phyloP scores from a whole-genome alignment of 2,329 filamentous ascomycete genomes.

The Helotiales sp. region DNA sequence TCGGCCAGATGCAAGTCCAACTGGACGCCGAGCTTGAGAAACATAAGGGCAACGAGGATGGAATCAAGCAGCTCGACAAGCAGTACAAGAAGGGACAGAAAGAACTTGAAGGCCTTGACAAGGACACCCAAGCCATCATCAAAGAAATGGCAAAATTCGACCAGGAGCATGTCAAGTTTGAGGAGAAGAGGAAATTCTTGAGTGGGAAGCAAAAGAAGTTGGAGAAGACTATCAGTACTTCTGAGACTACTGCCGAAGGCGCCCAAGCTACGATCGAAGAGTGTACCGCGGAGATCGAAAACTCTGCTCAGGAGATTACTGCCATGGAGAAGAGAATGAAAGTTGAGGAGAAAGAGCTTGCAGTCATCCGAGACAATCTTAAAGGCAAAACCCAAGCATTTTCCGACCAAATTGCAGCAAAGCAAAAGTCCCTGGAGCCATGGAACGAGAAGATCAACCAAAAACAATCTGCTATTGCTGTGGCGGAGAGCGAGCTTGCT shows the following conservation, averaged over 20 bases:
- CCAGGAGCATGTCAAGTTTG: slow-evolving; percentile 95
- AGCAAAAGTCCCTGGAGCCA: slow-evolving; percentile 93
- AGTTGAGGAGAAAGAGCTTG: slow-evolving; percentile 80
- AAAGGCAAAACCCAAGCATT: slow-evolving; percentile 96
- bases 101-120: slow-evolving; percentile 82
- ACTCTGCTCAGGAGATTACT: slow-evolving; percentile 73
- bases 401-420: slow-evolving; percentile 87
- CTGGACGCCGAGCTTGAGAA: slow-evolving; percentile 88
- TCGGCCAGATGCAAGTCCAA: slow-evolving; percentile 86
- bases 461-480: slow-evolving; percentile 91
- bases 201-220: slow-evolving; percentile 91
- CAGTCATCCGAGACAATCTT: slow-evolving; percentile 80
- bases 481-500: slow-evolving; percentile 91
- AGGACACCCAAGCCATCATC: slow-evolving; percentile 75
- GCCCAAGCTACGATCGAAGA: slow-evolving; percentile 79
- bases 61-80: slow-evolving; percentile 88
- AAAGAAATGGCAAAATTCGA: slow-evolving; percentile 94
- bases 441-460: slow-evolving; percentile 98
- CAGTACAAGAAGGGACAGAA: slow-evolving; percentile 82
- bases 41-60: slow-evolving; percentile 85
- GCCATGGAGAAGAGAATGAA: slow-evolving; percentile 78
- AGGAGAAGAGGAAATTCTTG: slow-evolving; percentile 96
- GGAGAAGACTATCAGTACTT: slow-evolving; percentile 82
- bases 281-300: slow-evolving; percentile 78
- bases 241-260: slow-evolving; percentile 74